Evolutionary conservation across 2,329 filamentous ascomycete genomes (phyloP).

Genomic region (Aspergillus piperis): DNA sequence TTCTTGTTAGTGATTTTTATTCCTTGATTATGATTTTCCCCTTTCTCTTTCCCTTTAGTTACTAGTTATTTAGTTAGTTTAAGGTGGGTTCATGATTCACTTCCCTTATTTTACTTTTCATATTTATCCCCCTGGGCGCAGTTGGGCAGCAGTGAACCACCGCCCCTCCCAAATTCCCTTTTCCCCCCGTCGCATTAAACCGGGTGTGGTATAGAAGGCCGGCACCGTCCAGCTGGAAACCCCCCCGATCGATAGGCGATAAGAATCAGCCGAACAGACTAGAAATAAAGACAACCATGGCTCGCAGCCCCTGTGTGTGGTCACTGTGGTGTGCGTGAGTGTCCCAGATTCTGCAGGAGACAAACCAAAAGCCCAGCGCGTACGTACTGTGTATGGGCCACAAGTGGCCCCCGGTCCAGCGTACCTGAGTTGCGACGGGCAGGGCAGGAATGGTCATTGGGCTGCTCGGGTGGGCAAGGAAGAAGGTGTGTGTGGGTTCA

Average conservation of each 20-base stretch:
- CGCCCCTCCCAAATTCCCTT: neutral
- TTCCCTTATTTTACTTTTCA: neutral
- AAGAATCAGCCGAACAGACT: neutral
- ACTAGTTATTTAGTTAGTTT: neutral
- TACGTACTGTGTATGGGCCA: neutral
- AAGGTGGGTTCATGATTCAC: neutral
- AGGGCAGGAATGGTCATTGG: neutral
- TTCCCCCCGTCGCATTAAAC: neutral
- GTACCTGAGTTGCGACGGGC: neutral
- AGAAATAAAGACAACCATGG: constrained; percentile 6
- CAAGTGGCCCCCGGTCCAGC: constrained; percentile 1
- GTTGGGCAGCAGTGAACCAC: neutral
- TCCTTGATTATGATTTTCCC: neutral
- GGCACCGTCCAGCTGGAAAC: neutral
- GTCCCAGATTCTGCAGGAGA: neutral
- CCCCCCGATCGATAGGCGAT: neutral
- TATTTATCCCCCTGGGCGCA: neutral
- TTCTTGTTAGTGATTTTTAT: neutral
- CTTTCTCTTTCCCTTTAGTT: neutral
- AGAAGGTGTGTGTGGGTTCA: neutral
- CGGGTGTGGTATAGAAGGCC: neutral
- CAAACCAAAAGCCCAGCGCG: neutral
- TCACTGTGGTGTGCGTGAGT: no score
- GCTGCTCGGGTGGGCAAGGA: neutral
- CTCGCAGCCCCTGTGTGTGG: neutral